These are phyloP conservation scores for Ophiosphaerella korrae DNA, from an alignment of 2,329 filamentous ascomycete genomes.

Conservation along the genomic window DNA sequence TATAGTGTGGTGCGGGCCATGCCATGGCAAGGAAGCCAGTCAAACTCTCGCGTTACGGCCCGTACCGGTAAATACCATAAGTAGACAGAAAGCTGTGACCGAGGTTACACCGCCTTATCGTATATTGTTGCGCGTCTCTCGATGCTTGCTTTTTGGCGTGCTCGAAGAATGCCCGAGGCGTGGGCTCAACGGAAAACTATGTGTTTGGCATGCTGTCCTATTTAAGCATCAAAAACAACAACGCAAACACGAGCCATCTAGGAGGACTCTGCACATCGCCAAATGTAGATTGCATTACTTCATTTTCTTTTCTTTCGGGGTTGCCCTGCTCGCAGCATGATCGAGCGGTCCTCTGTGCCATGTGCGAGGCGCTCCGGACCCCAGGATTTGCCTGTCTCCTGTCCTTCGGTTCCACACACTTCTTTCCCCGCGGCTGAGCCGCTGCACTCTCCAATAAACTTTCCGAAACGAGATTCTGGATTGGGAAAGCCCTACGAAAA, in stretches of 20 bases:
- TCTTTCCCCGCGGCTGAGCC: conserved; percentile 1
- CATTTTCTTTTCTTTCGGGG: no score
- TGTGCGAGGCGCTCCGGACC: background rate
- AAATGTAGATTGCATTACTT: no score
- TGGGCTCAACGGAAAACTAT: background rate
- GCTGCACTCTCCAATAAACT: conserved; percentile 6
- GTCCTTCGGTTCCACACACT: background rate
- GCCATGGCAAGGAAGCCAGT: background rate
- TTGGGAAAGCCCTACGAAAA: conserved; percentile 4
- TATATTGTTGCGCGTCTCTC: no score
- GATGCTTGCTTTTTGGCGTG: no score
- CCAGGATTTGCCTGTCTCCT: background rate
- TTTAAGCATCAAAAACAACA: background rate
- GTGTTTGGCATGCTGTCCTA: background rate
- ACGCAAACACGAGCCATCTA: no score
- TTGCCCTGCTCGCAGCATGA: no score
- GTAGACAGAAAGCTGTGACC: no score
- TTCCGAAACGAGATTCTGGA: conserved; percentile 8
- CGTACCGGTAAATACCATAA: background rate
- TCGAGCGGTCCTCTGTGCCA: no score
- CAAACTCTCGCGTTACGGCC: conserved; percentile 1
- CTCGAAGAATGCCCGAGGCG: no score
- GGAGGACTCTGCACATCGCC: no score
- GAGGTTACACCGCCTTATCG: no score
- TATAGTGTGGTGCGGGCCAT: background rate